phyloP scores from a whole-genome alignment of 2,329 filamentous ascomycete species.

The Fusarium dlaminii region DNA sequence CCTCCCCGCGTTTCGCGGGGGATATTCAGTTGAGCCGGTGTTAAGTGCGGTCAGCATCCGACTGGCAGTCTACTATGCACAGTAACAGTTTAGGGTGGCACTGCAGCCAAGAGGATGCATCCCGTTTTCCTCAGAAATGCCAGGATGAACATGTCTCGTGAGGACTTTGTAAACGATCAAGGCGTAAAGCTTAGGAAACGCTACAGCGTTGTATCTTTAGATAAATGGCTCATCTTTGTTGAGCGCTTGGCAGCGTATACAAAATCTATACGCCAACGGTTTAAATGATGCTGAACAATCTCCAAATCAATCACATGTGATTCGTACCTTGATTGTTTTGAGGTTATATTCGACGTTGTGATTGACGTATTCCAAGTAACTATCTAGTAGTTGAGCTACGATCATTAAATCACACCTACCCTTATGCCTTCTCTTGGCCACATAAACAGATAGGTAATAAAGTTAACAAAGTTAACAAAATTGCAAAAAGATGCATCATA shows the following conservation, averaged over 20 bases:
- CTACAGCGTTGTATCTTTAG: background rate
- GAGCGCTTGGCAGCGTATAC: background rate
- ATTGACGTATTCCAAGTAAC: background rate
- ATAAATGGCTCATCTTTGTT: background rate
- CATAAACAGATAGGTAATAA: background rate
- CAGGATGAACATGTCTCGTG: slow-evolving; percentile 8
- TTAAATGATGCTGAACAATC: background rate
- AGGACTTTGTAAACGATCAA: background rate
- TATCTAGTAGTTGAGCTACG: too few relatives aligned
- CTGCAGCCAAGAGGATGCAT: background rate
- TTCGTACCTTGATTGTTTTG: background rate
- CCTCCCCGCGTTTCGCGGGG: slow-evolving; percentile 20
- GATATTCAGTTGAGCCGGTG: background rate
- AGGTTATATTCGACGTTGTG: background rate
- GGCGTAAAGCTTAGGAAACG: background rate
- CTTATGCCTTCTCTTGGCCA: background rate
- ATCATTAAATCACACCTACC: background rate
- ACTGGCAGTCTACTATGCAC: background rate
- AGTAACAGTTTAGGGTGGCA: background rate
- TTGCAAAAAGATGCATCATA: background rate
- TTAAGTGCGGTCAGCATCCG: slow-evolving; percentile 9
- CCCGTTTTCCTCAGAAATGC: slow-evolving; percentile 8
- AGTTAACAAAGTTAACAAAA: background rate
- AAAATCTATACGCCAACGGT: background rate
- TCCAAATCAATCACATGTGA: background rate